Evolutionary conservation across 257 asterid species (phyloP).

Genomic region (Thymus mandschuricus): DNA sequence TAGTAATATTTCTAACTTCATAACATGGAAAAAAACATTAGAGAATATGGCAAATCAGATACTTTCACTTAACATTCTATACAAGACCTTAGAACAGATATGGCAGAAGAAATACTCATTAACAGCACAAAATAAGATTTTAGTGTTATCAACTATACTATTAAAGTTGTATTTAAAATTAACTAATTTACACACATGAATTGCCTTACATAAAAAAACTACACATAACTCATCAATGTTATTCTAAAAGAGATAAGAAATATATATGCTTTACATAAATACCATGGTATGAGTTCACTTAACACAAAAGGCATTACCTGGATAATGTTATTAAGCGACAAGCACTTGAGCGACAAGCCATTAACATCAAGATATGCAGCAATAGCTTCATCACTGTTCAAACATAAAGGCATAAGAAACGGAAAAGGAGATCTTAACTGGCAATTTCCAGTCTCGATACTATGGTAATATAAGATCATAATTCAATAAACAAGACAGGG

Average conservation of each 20-base stretch:
- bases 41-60: background rate
- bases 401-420: slow-evolving; percentile 17
- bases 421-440: slow-evolving; percentile 6
- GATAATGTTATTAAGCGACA: slow-evolving; percentile 64
- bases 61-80: background rate
- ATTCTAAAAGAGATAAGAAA: background rate
- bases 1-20: no score
- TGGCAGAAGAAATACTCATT: background rate
- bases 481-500: slow-evolving; percentile 13
- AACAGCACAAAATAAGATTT: background rate
- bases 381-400: slow-evolving; percentile 84
- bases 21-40: background rate
- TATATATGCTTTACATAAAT: background rate
- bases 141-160: background rate
- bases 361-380: slow-evolving; percentile 87
- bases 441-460: slow-evolving; percentile 20
- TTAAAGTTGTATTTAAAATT: background rate
- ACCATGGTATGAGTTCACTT: background rate
- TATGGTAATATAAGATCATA: background rate
- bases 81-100: background rate
- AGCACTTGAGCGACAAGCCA: slow-evolving; percentile 66
- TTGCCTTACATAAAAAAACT: no score
- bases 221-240: background rate
- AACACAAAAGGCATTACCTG: slow-evolving; percentile 47
- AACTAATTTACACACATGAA: background rate